Evolutionary conservation across 257 asterid genomes (phyloP), one percentile per base, ranked within the genome.

Genomic region (Nicotiana benthamiana): DNA sequence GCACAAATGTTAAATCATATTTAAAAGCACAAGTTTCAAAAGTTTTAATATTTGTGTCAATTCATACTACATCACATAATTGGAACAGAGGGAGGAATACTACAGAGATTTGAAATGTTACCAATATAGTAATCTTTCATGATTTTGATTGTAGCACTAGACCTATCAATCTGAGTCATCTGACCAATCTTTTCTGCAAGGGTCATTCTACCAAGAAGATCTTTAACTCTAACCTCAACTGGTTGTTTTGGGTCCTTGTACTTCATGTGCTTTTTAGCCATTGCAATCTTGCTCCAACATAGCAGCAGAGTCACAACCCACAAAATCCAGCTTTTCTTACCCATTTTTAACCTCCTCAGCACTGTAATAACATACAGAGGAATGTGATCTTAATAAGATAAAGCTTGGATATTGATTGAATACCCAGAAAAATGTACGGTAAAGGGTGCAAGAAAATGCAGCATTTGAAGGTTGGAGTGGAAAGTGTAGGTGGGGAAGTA

Each of bases 81-180:
- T 18, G 26, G n/a, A n/a, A 70, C 13, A 9, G 57, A 10, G 2
- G 36, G 9, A 70, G 77, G 9, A 24, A 32, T 77, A 18, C 5
- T 24, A 1, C 8, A 48, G 40, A 54, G 61, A 79, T 20, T 30
- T 27, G 59, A 63, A 77, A 27, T 17, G 51, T 80, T 92, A 94
- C 97, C 97, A 86, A 94, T 91, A 75, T 64, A 86, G 87, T 86
- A 85, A 9, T 89, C 78, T 84, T 83, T 92, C 94, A 94, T 83
- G 79, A 92, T 82, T 75, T 85, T 87, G 78, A 92, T 86, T 16
- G 94, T 86, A 40, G 97, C 98, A 76, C 86, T 87, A 77, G 80
- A 75, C 61, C 97, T 89, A 60, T 94, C 98, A 87, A 94, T 91
- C 92, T 94, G 98, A 85, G 89, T 88, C 98, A 94, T 94, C 87